Conservation (phyloP, 2,329 filamentous ascomycete genomes). For the Penicillium palitans region DNA sequence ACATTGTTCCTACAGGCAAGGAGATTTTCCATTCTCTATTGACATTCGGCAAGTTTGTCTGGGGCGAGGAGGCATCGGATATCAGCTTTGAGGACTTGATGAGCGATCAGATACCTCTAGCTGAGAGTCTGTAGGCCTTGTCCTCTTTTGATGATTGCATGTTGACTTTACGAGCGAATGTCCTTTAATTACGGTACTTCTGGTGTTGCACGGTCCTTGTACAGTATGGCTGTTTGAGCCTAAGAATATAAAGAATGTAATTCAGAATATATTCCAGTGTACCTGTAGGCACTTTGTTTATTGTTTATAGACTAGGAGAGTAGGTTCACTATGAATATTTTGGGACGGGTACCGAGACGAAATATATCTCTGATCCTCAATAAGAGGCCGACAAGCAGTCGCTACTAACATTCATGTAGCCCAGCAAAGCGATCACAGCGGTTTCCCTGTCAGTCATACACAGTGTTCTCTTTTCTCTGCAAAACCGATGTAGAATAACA, state of each 20-base stretch:
- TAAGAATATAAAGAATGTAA: neutral
- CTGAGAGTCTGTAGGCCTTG: neutral
- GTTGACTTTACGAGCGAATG: conserved; percentile 4
- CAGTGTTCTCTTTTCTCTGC: too few species aligned
- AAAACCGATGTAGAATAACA: too few species aligned
- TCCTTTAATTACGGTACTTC: neutral
- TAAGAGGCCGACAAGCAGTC: too few species aligned
- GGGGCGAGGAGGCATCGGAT: conserved; percentile 14
- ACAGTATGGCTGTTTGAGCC: neutral
- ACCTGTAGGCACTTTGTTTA: neutral
- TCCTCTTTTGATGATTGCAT: conserved; percentile 7
- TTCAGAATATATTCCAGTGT: neutral
- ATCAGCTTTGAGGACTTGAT: neutral
- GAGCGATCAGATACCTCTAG: conserved; percentile 13
- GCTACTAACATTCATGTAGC: too few species aligned
- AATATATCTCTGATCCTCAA: too few species aligned
- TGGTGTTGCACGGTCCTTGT: neutral
- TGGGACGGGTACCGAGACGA: too few species aligned
- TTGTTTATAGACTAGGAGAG: neutral
- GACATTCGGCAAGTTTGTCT: conserved; percentile 73
- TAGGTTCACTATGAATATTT: too few species aligned
- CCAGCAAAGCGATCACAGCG: too few species aligned
- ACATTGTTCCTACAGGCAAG: conserved; percentile 86
- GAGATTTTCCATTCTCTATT: conserved; percentile 82
- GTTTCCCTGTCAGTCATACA: too few species aligned